Percentiles rank a stretch among this genome's conserved stretches.
Evolutionary conservation across 179 eudicot genomes (phyloP).

Genomic region (Silene noctiflora): DNA sequence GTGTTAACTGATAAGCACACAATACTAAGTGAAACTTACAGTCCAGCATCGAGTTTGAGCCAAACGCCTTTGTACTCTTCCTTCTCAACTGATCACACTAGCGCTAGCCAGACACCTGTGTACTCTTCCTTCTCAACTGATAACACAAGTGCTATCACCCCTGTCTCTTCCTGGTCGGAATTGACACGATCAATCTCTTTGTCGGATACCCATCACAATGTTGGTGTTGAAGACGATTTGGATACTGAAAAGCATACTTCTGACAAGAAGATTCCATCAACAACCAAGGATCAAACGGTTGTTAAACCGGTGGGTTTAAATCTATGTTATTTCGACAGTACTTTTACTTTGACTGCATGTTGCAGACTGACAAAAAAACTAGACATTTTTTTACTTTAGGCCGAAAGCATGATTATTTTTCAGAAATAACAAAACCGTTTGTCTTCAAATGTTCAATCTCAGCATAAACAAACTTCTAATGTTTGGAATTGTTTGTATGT

Average conservation of each 20-base stretch:
- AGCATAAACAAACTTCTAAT: not conserved
- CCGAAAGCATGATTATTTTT: no score
- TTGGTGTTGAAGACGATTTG: slow-evolving; percentile 16
- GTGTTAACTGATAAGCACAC: slow-evolving; percentile 22
- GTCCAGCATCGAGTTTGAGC: slow-evolving; percentile 20
- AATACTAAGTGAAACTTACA: not conserved
- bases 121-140: slow-evolving; percentile 14
- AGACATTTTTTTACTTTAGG: no score
- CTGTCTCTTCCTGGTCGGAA: slow-evolving; percentile 33
- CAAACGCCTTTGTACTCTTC: slow-evolving; percentile 28
- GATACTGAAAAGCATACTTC: slow-evolving; percentile 38
- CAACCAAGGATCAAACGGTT: slow-evolving; percentile 22
- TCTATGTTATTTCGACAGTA: not conserved
- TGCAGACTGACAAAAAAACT: no score
- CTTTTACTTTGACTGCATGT: not conserved
- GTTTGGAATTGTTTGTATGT: not conserved
- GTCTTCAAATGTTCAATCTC: no score
- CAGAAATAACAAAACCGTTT: no score
- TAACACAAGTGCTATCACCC: slow-evolving; percentile 13
- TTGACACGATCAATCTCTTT: slow-evolving; percentile 28
- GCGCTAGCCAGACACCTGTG: slow-evolving; percentile 12
- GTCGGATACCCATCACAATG: slow-evolving; percentile 16
- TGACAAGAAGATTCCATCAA: slow-evolving; percentile 10
- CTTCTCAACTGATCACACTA: slow-evolving; percentile 19
- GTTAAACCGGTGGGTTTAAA: slow-evolving; percentile 26